Evolutionary conservation across 805 yeast species (phyloP).

Genomic region (Monosporozyma unispora): DNA sequence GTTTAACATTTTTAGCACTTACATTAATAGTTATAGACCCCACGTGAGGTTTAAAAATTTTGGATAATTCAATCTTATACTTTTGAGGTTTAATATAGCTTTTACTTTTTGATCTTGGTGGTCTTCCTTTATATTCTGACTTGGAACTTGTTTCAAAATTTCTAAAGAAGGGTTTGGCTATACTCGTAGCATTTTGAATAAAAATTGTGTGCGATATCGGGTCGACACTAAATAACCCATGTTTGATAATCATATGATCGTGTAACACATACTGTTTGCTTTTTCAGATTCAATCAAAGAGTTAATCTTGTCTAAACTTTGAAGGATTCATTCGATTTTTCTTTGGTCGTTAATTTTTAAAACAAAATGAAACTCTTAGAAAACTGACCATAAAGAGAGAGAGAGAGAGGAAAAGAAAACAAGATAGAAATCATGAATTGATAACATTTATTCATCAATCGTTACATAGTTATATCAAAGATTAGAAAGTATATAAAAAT

Average conservation of each 20-base stretch:
- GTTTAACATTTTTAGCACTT: slow-evolving; percentile 6
- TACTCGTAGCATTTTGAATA: background rate
- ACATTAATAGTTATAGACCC: slow-evolving; percentile 4
- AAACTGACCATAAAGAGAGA: too few relatives aligned
- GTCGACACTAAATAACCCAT: background rate
- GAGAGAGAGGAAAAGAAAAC: too few relatives aligned
- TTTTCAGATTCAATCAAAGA: too few relatives aligned
- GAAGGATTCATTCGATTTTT: background rate
- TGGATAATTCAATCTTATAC: background rate
- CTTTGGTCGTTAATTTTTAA: background rate
- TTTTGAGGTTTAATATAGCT: background rate
- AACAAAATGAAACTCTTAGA: background rate
- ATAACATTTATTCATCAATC: background rate
- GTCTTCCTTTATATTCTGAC: background rate
- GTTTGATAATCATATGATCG: background rate
- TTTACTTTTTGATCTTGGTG: background rate
- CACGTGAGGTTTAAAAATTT: background rate
- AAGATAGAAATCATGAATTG: background rate
- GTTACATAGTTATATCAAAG: background rate
- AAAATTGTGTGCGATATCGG: background rate
- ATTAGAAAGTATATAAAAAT: background rate
- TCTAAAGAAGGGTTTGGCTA: background rate
- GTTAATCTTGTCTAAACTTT: too few relatives aligned
- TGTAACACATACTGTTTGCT: background rate
- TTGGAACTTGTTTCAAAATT: background rate